These are phyloP conservation scores for Tylopilus plumbeoviolaceoides DNA, from an alignment of 768 basidiomycete species.

Conservation along the genomic window DNA sequence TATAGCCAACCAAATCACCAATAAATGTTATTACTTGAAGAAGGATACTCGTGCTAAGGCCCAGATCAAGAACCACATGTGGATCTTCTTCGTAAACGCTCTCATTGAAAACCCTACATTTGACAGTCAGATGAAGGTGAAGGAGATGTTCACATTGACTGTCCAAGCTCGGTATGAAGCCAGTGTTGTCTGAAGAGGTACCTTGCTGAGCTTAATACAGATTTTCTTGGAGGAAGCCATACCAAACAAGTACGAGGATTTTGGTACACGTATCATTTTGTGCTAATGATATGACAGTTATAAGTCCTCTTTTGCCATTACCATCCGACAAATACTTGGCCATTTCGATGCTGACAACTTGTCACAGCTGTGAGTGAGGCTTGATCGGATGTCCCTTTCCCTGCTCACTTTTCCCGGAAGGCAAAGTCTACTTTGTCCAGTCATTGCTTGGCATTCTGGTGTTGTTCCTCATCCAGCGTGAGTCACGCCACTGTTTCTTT, in stretches of 20 bases:
- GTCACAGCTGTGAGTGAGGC: constrained; percentile 13
- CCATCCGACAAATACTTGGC: neutral
- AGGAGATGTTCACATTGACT: too few relatives aligned
- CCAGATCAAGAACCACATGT: too few relatives aligned
- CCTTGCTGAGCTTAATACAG: too few relatives aligned
- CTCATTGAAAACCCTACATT: too few relatives aligned
- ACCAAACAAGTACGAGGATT: constrained; percentile 5
- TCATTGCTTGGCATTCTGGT: constrained; percentile 8
- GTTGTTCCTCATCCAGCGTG: constrained; percentile 13
- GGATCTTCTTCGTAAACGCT: too few relatives aligned
- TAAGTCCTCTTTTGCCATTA: constrained; percentile 1
- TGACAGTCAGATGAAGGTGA: too few relatives aligned
- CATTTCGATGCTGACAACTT: too few relatives aligned
- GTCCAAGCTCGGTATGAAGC: too few relatives aligned
- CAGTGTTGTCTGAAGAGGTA: too few relatives aligned
- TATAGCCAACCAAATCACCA: too few relatives aligned
- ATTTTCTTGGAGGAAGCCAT: constrained; percentile 2
- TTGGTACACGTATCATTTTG: neutral
- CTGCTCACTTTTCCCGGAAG: constrained; percentile 5
- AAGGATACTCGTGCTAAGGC: too few relatives aligned
- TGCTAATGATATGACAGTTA: constrained; percentile 12
- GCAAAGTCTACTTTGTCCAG: constrained; percentile 10
- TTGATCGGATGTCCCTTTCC: neutral
- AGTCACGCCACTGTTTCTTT: neutral
- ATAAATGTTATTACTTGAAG: too few relatives aligned